Evolutionary conservation across 495 filamentous ascomycete species (phyloP).

Genomic region (Pseudomonodictys pantanalensis): DNA sequence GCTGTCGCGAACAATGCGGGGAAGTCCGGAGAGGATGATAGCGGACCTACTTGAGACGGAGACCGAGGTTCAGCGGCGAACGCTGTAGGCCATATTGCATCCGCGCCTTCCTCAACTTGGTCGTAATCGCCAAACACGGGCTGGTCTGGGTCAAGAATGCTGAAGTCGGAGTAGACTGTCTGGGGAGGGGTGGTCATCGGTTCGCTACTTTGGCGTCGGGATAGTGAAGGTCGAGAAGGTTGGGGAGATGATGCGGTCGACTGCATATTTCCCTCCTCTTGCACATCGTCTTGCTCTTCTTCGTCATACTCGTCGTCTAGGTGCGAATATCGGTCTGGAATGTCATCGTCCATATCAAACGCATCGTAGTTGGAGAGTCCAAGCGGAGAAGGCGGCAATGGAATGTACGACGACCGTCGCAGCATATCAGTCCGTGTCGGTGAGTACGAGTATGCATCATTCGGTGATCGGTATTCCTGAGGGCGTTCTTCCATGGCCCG

Average conservation of each 20-base stretch:
- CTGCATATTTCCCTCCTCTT: not conserved
- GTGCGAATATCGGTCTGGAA: constrained; percentile 23
- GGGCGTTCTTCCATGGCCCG: constrained; percentile 4
- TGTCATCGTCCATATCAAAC: constrained; percentile 48
- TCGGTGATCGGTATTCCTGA: constrained; percentile 16
- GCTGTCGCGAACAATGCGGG: constrained; percentile 12
- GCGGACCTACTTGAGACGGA: not conserved
- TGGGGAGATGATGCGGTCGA: constrained; percentile 2
- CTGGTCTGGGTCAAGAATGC: constrained; percentile 26
- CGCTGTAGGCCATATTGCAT: constrained; percentile 22
- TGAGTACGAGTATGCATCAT: constrained; percentile 20
- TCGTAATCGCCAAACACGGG: constrained; percentile 39
- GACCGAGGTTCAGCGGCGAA: not conserved
- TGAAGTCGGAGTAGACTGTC: constrained; percentile 42
- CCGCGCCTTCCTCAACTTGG: constrained; percentile 45
- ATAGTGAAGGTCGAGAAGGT: constrained; percentile 2
- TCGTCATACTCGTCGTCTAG: constrained; percentile 30
- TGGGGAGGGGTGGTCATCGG: constrained; percentile 13
- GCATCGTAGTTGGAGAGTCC: constrained; percentile 50
- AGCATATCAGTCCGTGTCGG: constrained; percentile 15
- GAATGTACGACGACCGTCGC: constrained; percentile 26
- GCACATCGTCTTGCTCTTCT: constrained; percentile 5
- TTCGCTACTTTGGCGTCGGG: not conserved
- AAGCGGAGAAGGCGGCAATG: constrained; percentile 44
- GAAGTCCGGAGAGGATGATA: constrained; percentile 24